Evolutionary conservation across 2,329 filamentous ascomycete species (phyloP).

Genomic region (Fusarium nodosum): DNA sequence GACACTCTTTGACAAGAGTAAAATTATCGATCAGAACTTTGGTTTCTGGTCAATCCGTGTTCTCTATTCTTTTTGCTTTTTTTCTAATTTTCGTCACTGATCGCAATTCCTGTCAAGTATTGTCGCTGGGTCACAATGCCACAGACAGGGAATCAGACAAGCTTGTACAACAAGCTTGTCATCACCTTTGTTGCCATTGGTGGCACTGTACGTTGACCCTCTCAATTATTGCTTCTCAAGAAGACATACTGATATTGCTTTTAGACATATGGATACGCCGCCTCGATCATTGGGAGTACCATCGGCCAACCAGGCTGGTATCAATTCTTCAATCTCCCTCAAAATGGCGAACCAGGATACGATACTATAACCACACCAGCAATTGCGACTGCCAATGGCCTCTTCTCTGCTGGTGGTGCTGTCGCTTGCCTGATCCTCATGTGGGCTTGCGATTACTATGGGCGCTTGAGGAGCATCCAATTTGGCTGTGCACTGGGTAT

Average conservation of each 20-base stretch:
- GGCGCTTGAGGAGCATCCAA: constrained; percentile 62
- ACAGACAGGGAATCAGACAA: constrained; percentile 44
- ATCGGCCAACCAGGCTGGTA: constrained; percentile 68
- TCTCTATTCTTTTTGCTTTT: neutral
- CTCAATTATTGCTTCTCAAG: too few species aligned
- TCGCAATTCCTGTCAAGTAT: neutral
- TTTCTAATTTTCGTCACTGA: neutral
- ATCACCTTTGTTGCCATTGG: constrained; percentile 55
- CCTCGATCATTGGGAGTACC: constrained; percentile 65
- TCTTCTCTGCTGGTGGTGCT: constrained; percentile 64
- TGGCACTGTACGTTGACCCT: constrained; percentile 47
- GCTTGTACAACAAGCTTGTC: constrained; percentile 53
- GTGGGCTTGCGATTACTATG: constrained; percentile 61
- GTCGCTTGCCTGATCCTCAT: constrained; percentile 63
- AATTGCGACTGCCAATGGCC: constrained; percentile 63
- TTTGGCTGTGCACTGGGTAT: constrained; percentile 60
- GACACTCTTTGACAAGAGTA: neutral
- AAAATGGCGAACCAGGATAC: constrained; percentile 59
- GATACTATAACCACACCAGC: constrained; percentile 60
- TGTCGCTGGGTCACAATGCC: constrained; percentile 17
- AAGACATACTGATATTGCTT: neutral
- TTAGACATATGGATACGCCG: constrained; percentile 65
- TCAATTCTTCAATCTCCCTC: constrained; percentile 62
- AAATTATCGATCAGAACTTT: constrained; percentile 5
- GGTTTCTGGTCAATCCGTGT: neutral